These are phyloP conservation scores for Amanita rubescens DNA, from an alignment of 768 basidiomycete species.

Conservation along the genomic window DNA sequence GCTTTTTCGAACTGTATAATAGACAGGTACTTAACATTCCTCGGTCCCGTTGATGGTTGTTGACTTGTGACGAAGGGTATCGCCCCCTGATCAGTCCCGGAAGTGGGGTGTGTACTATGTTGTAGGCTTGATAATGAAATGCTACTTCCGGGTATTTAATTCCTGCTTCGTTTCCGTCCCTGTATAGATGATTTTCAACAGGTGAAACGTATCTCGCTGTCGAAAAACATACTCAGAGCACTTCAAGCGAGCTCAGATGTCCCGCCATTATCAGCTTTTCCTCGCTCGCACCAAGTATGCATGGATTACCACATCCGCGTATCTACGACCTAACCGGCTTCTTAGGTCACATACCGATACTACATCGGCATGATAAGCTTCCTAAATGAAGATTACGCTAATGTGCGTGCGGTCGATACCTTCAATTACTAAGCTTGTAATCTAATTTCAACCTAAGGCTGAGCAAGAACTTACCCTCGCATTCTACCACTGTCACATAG, in stretches of 20 bases:
- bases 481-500: constrained; percentile 73
- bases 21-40: constrained; percentile 37
- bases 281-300: constrained; percentile 76
- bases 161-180: background rate
- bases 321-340: background rate
- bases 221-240: constrained; percentile 88
- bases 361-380: constrained; percentile 94
- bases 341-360: constrained; percentile 81
- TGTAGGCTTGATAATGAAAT: constrained; percentile 85
- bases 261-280: constrained; percentile 68
- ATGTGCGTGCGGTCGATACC: constrained; percentile 35
- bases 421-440: background rate
- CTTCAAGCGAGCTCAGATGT: constrained; percentile 81
- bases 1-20: constrained; percentile 87
- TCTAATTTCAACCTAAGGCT: constrained; percentile 36
- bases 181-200: constrained; percentile 20
- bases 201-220: constrained; percentile 87
- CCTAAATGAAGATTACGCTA: constrained; percentile 84
- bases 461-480: constrained; percentile 84
- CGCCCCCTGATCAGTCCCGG: constrained; percentile 65
- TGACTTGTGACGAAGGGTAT: constrained; percentile 34
- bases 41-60: background rate
- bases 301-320: background rate
- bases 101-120: constrained; percentile 94
- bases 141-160: constrained; percentile 79